Evolutionary conservation across 768 basidiomycete genomes (phyloP).

Genomic region (Calocybe gangraenosa): DNA sequence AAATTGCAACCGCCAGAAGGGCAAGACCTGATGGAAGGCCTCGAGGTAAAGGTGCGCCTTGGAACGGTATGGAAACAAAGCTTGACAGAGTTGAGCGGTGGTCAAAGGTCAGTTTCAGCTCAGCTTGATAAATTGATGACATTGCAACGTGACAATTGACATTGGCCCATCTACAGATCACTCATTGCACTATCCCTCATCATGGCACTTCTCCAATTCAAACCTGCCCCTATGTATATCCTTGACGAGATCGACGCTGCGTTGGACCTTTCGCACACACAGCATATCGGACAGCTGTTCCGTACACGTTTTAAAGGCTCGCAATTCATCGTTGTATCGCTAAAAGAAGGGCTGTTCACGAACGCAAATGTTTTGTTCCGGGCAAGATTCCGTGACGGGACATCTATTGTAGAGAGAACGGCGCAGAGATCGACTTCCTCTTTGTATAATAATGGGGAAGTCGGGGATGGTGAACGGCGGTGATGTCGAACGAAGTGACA

Average conservation of each 20-base stretch:
- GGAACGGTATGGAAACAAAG: slow-evolving; percentile 98
- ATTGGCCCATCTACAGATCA: slow-evolving; percentile 57
- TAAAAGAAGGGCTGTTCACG: slow-evolving; percentile 96
- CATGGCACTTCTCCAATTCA: slow-evolving; percentile 99
- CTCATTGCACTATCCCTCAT: slow-evolving; percentile 96
- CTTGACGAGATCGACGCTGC: slow-evolving; percentile 99
- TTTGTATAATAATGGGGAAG: slow-evolving; percentile 27
- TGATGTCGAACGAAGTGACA: slow-evolving; percentile 26
- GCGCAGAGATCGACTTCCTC: slow-evolving; percentile 57
- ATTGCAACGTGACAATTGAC: not conserved
- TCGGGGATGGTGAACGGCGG: slow-evolving; percentile 24
- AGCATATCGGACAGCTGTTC: slow-evolving; percentile 98
- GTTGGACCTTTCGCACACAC: slow-evolving; percentile 91
- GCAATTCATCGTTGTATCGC: slow-evolving; percentile 95
- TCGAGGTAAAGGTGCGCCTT: slow-evolving; percentile 95
- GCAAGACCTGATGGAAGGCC: slow-evolving; percentile 88
- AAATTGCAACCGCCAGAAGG: slow-evolving; percentile 93
- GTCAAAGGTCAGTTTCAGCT: slow-evolving; percentile 79
- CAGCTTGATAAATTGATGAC: not conserved
- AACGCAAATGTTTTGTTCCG: slow-evolving; percentile 97
- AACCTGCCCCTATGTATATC: slow-evolving; percentile 99
- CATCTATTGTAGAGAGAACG: slow-evolving; percentile 83
- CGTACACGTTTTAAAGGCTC: slow-evolving; percentile 94
- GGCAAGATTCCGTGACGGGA: slow-evolving; percentile 91
- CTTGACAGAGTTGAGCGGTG: slow-evolving; percentile 94